phyloP scores from a whole-genome alignment of 2,329 filamentous ascomycete genomes.

The Alternaria triticimaculans region DNA sequence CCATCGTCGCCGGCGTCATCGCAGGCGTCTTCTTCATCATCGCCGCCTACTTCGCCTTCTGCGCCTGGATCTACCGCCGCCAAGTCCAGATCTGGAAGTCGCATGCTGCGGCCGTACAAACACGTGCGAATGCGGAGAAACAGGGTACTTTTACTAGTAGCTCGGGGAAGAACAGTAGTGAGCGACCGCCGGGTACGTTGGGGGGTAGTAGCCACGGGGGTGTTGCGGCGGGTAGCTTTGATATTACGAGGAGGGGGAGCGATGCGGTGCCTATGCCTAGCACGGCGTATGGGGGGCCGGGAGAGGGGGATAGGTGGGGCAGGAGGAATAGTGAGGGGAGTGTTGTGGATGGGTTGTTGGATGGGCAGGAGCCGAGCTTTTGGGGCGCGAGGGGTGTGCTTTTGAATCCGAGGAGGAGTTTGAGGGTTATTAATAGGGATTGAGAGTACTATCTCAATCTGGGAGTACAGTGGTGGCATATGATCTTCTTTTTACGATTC shows the following conservation, averaged over 20 bases:
- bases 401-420: slow-evolving; percentile 70
- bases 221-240: slow-evolving; percentile 27
- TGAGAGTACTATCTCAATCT: slow-evolving; percentile 23
- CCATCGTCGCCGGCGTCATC: slow-evolving; percentile 65
- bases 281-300: slow-evolving; percentile 25
- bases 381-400: slow-evolving; percentile 66
- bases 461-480: not conserved
- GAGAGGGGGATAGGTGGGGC: slow-evolving; percentile 31
- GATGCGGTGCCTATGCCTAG: slow-evolving; percentile 3
- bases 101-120: slow-evolving; percentile 71
- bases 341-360: slow-evolving; percentile 64
- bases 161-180: slow-evolving; percentile 32
- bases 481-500: not conserved
- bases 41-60: slow-evolving; percentile 72
- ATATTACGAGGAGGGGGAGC: slow-evolving; percentile 20
- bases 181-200: slow-evolving; percentile 25
- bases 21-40: slow-evolving; percentile 69
- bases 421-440: slow-evolving; percentile 71
- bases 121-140: slow-evolving; percentile 57
- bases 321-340: slow-evolving; percentile 54
- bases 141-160: slow-evolving; percentile 32
- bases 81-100: slow-evolving; percentile 73
- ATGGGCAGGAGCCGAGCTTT: slow-evolving; percentile 72
- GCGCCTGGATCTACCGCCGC: slow-evolving; percentile 74
- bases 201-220: slow-evolving; percentile 21